Base-by-base conservation (phyloP, 1,139 yeast species). In the Tardiomyces depauwii region DNA sequence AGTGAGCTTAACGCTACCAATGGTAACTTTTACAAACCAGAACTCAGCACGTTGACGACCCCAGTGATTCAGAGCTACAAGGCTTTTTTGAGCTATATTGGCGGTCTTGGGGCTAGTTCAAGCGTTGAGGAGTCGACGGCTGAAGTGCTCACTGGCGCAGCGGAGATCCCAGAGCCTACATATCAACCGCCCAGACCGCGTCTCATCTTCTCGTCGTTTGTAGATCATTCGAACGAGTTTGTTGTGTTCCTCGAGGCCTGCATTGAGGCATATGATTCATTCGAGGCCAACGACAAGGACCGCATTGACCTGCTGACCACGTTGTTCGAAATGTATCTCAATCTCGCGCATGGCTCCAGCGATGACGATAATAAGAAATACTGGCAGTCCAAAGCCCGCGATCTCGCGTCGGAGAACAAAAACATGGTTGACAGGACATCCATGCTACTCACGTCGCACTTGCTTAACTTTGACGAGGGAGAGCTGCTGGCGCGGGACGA, bases 171-270 rank as follows among this genome's bases (percentile, higher is more conserved):
- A n/a, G 60, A 61, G 27, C 91, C 94, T 1, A 85, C 95, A 0
- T 89, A 89, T 59, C 80, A 83, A 48, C 96, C 97, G 1, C 98
- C 99, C 1, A 75, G 80, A 47, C 97, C 98, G 2, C 75, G 89
- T 45, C 70, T 91, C 40, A 85, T 91, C 2, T 93, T 88, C 60
- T 80, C 94, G 1, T 79, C 94, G 1, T 93, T 91, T 61, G 78
- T 85, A 14, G 78, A 82, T 56, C 87, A 84, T 59, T 88, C 94
- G 0, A 77, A 81, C 57, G 93, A 89, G 57, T 89, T 91, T 71
- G 94, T 89, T 18, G 84, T 86, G n/a, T 89, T 93, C 54, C 65
- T 91, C 47, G 98, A 91, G 60, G 96, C 97, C 0, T 87, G 96
- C 57, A 67, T 88, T 16, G 87, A 82, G 54, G 74, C 85, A 9